These are phyloP conservation scores for Pyricularia sp. DNA, from an alignment of 2,329 filamentous ascomycete species.

Conservation along the genomic window DNA sequence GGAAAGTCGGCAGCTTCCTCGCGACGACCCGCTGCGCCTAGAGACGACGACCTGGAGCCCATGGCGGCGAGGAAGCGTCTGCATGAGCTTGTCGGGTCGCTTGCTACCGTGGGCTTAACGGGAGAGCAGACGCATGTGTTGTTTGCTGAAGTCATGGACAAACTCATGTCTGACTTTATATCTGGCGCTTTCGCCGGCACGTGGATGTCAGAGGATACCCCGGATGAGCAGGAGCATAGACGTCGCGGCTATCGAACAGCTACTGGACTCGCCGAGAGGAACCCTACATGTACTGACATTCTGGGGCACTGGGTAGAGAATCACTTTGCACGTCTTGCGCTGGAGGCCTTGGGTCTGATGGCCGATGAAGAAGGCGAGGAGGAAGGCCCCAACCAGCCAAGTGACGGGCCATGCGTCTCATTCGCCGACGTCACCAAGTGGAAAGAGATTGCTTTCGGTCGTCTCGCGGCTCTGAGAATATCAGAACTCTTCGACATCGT, in stretches of 20 bases:
- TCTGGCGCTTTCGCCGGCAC: conserved; percentile 51
- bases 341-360: conserved; percentile 47
- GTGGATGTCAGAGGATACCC: conserved; percentile 35
- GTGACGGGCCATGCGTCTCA: conserved; percentile 24
- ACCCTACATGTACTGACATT: conserved; percentile 41
- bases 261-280: conserved; percentile 4
- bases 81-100: conserved; percentile 44
- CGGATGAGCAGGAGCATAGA: not conserved
- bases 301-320: conserved; percentile 61
- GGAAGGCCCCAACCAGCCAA: conserved; percentile 19
- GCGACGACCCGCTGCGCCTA: not conserved
- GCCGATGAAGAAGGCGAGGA: conserved; percentile 15
- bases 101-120: conserved; percentile 57
- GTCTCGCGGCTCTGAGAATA: conserved; percentile 60
- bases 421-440: conserved; percentile 55
- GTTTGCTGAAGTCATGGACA: conserved; percentile 63
- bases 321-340: conserved; percentile 53
- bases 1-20: not conserved
- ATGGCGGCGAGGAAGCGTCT: conserved; percentile 33
- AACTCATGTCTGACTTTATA: conserved; percentile 55
- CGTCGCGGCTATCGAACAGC: not conserved
- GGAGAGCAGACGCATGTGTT: conserved; percentile 61
- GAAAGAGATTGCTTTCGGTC: conserved; percentile 59
- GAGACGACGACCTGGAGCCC: not conserved
- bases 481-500: conserved; percentile 72